Conservation (phyloP, 176 grass and related monocot genomes). For the Oryza brachyantha region DNA sequence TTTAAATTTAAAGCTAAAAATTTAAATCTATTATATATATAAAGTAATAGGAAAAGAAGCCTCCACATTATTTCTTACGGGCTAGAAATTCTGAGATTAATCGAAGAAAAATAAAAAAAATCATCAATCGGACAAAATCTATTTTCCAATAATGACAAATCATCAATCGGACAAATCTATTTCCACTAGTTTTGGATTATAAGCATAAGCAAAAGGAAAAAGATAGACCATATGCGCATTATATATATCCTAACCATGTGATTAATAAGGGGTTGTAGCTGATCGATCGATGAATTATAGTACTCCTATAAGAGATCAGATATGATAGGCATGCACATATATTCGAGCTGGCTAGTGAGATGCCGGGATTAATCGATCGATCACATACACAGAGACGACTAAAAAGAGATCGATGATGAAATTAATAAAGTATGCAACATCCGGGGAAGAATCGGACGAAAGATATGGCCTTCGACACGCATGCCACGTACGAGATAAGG, state of each 20-base stretch:
- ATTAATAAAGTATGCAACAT: constrained; percentile 16
- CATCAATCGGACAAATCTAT: no score
- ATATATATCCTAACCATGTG: background rate
- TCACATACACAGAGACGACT: background rate
- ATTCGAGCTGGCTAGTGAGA: background rate
- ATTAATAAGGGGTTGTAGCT: background rate
- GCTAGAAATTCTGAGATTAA: no score
- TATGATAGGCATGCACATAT: constrained; percentile 2
- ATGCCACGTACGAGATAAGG: constrained; percentile 21
- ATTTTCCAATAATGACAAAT: no score
- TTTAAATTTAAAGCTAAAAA: no score
- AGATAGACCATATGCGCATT: no score
- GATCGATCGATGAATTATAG: background rate
- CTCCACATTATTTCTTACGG: no score
- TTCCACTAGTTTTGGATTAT: no score
- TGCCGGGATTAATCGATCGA: background rate
- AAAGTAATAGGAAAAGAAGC: no score
- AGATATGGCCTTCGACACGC: constrained; percentile 5
- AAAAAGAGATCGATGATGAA: background rate
- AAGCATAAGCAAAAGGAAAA: no score
- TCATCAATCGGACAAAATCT: no score
- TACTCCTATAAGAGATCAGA: background rate
- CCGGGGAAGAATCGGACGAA: constrained; percentile 34
- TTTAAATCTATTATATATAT: no score
- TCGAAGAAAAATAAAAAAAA: no score